These are phyloP conservation scores for Fraxinus pennsylvanica DNA, from an alignment of 257 asterid species.

Conservation along the genomic window DNA sequence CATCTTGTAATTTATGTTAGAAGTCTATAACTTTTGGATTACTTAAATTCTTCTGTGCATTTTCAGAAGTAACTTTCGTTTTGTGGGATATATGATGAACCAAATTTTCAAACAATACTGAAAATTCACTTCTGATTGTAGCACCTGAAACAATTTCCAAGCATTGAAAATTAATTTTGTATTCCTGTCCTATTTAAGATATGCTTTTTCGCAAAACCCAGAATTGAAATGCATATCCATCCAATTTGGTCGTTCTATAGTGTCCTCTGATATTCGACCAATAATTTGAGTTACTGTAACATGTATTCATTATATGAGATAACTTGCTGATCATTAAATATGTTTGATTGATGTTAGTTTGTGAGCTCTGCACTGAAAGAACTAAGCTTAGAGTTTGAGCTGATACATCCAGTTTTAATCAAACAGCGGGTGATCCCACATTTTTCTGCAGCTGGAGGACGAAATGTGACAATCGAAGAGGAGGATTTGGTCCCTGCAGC, in stretches of 20 bases:
- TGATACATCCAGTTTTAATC: constrained; percentile 65
- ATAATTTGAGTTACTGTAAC: not conserved
- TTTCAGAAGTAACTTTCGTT: no score
- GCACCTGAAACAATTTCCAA: no score
- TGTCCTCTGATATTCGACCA: not conserved
- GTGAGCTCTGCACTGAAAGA: constrained; percentile 84
- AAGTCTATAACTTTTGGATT: no score
- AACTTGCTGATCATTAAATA: constrained; percentile 1
- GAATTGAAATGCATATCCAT: not conserved
- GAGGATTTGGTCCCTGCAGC: constrained; percentile 94
- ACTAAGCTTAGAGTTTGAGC: constrained; percentile 76
- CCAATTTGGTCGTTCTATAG: not conserved
- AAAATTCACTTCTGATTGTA: no score
- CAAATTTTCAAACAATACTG: no score
- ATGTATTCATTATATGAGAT: not conserved
- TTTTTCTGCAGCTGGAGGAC: constrained; percentile 58
- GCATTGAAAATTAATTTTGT: not conserved
- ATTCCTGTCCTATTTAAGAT: not conserved
- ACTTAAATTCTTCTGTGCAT: no score
- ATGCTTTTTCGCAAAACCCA: not conserved
- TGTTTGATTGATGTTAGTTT: constrained; percentile 42
- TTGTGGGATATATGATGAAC: no score
- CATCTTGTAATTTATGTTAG: no score
- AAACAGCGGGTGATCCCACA: constrained; percentile 71
- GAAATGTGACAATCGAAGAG: constrained; percentile 58